phyloP scores from a whole-genome alignment of 768 basidiomycete species.

The Mycena maculata region DNA sequence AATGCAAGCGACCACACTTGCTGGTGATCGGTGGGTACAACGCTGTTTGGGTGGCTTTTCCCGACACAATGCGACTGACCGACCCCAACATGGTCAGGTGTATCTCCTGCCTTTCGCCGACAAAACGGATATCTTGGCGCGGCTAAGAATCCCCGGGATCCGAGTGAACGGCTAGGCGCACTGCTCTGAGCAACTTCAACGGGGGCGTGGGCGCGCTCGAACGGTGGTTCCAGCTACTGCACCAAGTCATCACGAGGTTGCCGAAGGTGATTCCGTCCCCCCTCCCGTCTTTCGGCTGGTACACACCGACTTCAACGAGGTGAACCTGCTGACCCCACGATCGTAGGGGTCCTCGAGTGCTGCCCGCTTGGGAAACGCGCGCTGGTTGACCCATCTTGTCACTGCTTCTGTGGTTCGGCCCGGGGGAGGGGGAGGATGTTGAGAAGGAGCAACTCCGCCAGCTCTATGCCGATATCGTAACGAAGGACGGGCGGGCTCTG shows the following conservation, averaged over 20 bases:
- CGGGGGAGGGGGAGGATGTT: background rate
- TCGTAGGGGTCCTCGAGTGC: background rate
- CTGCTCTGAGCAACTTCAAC: background rate
- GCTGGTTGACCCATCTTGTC: background rate
- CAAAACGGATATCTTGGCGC: background rate
- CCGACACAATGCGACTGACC: background rate
- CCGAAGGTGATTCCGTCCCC: background rate
- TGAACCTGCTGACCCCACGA: background rate
- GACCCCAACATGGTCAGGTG: background rate
- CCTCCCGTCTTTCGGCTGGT: background rate
- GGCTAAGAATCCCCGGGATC: background rate
- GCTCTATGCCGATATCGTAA: background rate
- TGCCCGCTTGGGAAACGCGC: background rate
- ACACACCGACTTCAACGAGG: slow-evolving; percentile 7
- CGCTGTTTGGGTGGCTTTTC: background rate
- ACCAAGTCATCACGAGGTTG: background rate
- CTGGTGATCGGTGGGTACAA: background rate
- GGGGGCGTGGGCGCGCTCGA: background rate
- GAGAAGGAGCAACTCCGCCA: background rate
- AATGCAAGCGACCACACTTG: too few species aligned
- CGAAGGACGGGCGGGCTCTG: background rate
- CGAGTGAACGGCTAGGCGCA: background rate
- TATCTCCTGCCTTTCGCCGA: slow-evolving; percentile 6
- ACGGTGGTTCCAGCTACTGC: slow-evolving; percentile 8
- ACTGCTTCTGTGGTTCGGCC: background rate